Evolutionary conservation across 2,329 filamentous ascomycete species (phyloP), one percentile per base, ranked within the genome.

Genomic region (Aspergillus brasiliensis): DNA sequence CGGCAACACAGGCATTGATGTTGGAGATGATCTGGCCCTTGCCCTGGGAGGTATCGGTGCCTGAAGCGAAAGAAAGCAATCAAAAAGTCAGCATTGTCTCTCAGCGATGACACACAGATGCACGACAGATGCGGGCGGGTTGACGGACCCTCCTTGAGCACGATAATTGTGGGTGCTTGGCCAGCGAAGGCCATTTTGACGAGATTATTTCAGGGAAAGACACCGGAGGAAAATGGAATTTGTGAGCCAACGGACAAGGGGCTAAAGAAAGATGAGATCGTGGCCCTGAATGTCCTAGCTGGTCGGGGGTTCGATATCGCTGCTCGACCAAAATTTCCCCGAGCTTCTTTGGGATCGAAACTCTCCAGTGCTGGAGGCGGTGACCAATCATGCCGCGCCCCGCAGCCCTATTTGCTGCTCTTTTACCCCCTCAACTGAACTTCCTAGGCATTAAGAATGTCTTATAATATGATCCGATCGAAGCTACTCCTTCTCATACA

Each of bases 1-100:
- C 93, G 23, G 95, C 94, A 71, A 97, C 84, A 78, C 95, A 99
- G 68, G 95, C 95, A 82, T 97, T 97, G 82, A 99, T 98, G 80
- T 99, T 99, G 71, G 94, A 96, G 72, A 99, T 81, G 72, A 99
- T 90, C 81, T 99, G 95, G 57, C 93, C 93, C 78, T 96, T 95
- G 73, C 95, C 95, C 80, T 99, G 95, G 56, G 95, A 98, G 71
- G 92, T 88, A 79, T 99, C 95, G 82, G 95, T 99, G 72, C 95
- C 95, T 97, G 72, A 23, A 38, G 23, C 42, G 42, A 13, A 44
- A 38, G 2, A 40, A 17, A 28, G 64, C 65, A 34, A 60, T 46
- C 63, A 48, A 63, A 56, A 66, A 62, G 62, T 71, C 68, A 76
- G 68, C 67, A 60, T 66, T 51, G 13, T 34, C 31, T 47, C 42